Evolutionary conservation across 1,284 basidiomycete species (phyloP), one percentile per base, ranked within the genome.

Genomic region (Termitomyces sp.): DNA sequence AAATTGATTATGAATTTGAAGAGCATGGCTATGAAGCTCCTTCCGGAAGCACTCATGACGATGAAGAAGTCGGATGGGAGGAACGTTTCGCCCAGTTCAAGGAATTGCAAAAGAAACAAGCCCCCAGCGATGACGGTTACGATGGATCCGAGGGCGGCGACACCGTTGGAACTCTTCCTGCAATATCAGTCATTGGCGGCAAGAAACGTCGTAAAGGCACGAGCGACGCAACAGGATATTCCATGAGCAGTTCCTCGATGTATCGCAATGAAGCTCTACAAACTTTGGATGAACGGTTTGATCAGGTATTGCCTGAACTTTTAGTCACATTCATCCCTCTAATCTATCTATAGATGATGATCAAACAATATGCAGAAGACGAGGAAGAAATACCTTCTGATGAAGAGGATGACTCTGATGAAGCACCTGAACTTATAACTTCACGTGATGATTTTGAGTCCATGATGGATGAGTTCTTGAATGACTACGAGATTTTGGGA

Each of bases 221-320:
- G 1, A 91, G 88, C 40, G 86, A 93, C 60, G 91, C 90, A 2
- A 92, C 91, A 18, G 92, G 91, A 10, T 95, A 94, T 75, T 92
- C 88, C 66, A 98, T 99, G 96, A 96, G 89, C 64, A 94, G 91
- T 62, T 95, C 93, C 3, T 93, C 93, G 21, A 94, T 99, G 90
- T 92, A 86, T 72, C 81, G 97, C 38, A 99, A 93, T 63, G 84
- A 94, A 61, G 87, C 92, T 0, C 72, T 99, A 33, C 83, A 89
- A 42, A 87, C 86, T 5, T 77, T 99, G 26, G 97, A 99, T 65
- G 93, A 97, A 61, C 83, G 86, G 10, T 99, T 99, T 64, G 94
- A 98, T 62, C 84, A 92, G 78, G 93, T 93, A 60, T 60, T 39
- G 6, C 31, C 5, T 21, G 4, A 41, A 46, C 28, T 30, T 39